Conservation (phyloP, 768 basidiomycete species). For the Phanerodontia chrysosporium region DNA sequence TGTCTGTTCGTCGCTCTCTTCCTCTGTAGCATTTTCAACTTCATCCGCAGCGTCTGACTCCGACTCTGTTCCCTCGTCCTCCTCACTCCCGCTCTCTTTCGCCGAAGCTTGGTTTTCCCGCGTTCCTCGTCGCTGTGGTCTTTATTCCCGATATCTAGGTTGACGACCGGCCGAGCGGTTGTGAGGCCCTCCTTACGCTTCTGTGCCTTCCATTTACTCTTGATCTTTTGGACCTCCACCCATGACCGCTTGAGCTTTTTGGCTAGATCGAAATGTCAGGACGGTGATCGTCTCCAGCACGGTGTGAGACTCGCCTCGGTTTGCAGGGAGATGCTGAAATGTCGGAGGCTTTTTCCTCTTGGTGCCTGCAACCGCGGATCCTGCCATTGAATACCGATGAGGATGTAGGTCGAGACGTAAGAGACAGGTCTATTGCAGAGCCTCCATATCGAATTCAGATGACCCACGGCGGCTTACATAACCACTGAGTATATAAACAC, state of each 20-base stretch:
- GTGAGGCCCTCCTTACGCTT: constrained; percentile 47
- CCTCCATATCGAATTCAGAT: neutral
- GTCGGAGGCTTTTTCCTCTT: constrained; percentile 65
- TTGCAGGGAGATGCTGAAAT: constrained; percentile 61
- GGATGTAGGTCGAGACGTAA: constrained; percentile 5
- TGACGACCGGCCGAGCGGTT: constrained; percentile 8
- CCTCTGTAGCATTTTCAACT: neutral
- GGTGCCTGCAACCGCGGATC: constrained; percentile 18
- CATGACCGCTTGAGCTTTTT: constrained; percentile 79
- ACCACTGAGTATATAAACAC: constrained; percentile 5
- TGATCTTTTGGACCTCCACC: constrained; percentile 73
- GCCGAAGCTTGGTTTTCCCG: constrained; percentile 12
- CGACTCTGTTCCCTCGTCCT: neutral
- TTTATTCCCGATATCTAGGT: neutral
- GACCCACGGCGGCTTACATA: constrained; percentile 13
- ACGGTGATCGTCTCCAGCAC: neutral
- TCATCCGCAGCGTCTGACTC: neutral
- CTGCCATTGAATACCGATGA: constrained; percentile 1
- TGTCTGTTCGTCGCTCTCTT: neutral
- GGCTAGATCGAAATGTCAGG: constrained; percentile 40
- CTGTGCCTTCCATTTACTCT: constrained; percentile 72
- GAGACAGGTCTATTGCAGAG: neutral
- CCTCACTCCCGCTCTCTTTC: constrained; percentile 5
- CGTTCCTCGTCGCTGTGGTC: neutral
- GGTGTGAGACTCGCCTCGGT: constrained; percentile 45